Base-by-base conservation (phyloP, 169 alveolate species). In the Cryptosporidium sp. region DNA sequence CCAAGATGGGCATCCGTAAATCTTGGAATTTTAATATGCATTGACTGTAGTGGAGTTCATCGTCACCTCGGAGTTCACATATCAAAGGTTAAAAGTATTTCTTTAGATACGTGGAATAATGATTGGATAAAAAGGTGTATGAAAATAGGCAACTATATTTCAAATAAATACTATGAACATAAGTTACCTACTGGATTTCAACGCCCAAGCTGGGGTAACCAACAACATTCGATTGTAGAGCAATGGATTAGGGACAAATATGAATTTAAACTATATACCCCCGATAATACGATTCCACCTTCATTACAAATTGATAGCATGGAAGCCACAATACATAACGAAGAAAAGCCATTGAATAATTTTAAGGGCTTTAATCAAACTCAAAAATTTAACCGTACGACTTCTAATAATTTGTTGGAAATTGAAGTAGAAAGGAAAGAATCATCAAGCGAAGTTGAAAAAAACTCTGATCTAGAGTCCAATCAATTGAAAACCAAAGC, bases 1-100 rank as follows among this genome's bases (percentile, higher is more conserved):
- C 99, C 99, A 9, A 89, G 98, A 48, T 98, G 99, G 99, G 99
- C 99, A 7, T 94, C 98, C 68, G 93, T 97, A 39, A 97, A 97
- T 85, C 93, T 97, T 26, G 99, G 99, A 33, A 96, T 97, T 23
- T 93, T 93, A 91, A 91, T 98, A 29, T 98, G 99, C 74, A 96
- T 98, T 51, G 97, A 97, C 75, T 98, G 99, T 93, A 96, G 98
- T 65, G 99, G 99, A 18, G 91, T 95, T 31, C 99, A 98, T 87
- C 93, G 99, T 70, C 95, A 93, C 89, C 94, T 98, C 43, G 99
- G 99, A 1, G 98, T 96, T 12, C 99, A 97, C 73, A 94, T 97
- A 43, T 95, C 99, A 58, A 95, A 96, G 86, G 97, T 98, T 39
- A 96, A 96, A 86, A 96, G 99, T 29, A 94, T 96, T 48, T 96